A percentile compares a stretch with the other conserved stretches of the same genome.
Evolutionary conservation across 345 rosid species (phyloP).

Genomic region (Brassica carinata): DNA sequence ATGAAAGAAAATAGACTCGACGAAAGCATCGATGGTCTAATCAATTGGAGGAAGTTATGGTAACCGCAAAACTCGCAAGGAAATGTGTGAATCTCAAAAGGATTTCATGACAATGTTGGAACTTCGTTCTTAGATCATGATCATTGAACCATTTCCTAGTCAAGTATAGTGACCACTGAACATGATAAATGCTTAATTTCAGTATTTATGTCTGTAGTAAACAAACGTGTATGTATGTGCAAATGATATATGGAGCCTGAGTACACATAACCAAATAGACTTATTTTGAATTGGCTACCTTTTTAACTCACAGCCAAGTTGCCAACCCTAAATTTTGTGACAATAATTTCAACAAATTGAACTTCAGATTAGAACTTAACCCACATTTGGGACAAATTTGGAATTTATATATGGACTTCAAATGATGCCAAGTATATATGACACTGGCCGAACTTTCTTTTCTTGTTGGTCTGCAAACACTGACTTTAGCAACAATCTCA

Average conservation of each 20-base stretch:
- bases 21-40: background rate
- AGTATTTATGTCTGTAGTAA: background rate
- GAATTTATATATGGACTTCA: background rate
- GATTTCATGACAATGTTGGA: background rate
- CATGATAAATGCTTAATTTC: background rate
- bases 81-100: background rate
- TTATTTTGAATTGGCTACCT: background rate
- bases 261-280: background rate
- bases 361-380: background rate
- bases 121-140: background rate
- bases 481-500: background rate
- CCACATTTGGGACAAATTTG: background rate
- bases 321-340: background rate
- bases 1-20: background rate
- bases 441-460: background rate
- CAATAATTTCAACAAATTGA: too few species aligned
- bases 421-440: background rate
- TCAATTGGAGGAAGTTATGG: background rate
- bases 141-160: background rate
- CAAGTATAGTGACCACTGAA: background rate
- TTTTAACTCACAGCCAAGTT: background rate
- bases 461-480: background rate
- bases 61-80: background rate
- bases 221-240: background rate
- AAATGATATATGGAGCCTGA: background rate